Base-by-base conservation (phyloP, 1,139 yeast genomes). In the Yamadazyma songkhlaensis region DNA sequence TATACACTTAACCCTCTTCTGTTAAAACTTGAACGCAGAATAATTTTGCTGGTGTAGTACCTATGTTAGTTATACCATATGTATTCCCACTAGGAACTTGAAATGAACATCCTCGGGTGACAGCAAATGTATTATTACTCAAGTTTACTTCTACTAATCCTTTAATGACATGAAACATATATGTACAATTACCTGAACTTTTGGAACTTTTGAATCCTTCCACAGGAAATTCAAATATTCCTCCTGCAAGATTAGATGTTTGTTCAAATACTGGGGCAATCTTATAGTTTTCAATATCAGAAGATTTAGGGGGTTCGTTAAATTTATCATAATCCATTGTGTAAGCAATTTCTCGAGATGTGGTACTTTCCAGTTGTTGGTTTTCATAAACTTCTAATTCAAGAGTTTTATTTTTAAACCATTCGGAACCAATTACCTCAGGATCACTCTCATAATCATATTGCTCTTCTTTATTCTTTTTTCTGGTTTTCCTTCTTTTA, bases 21-120 rank as follows among this genome's bases (percentile, higher is more conserved):
- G 38, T 34, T 36, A 46, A 77, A 3, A 84, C 74, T 56, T 88
- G 96, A 2, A 86, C 90, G 55, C 88, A 88, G 57, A 85, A 87
- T 55, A 89, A 53, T 42, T 74, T 72, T 0, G 84, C 88, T 23
- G 72, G 70, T 9, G 64, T 67, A 35, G 66, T 64, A 0, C 88
- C 85, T 30, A 69, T 67, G 52, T 87, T 79, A 43, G 68, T 64
- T 55, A 84, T 66, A 41, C 84, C 76, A 56, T 86, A 88, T 34
- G 72, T 70, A 53, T 84, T 87, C 4, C 82, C 84, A 61, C 84
- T 74, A 0, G 97, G 97, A 3, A 89, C 74, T 48, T 84, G 86
- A 51, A 89, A 82, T 2, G 92, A 77, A 40, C 95, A 85, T 1
- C 96, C 96, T 44, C 73, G 66, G 0, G 78, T 72, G 7, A 83